phyloP scores from a whole-genome alignment of 495 filamentous ascomycete genomes.

The Aspergillus homomorphus region DNA sequence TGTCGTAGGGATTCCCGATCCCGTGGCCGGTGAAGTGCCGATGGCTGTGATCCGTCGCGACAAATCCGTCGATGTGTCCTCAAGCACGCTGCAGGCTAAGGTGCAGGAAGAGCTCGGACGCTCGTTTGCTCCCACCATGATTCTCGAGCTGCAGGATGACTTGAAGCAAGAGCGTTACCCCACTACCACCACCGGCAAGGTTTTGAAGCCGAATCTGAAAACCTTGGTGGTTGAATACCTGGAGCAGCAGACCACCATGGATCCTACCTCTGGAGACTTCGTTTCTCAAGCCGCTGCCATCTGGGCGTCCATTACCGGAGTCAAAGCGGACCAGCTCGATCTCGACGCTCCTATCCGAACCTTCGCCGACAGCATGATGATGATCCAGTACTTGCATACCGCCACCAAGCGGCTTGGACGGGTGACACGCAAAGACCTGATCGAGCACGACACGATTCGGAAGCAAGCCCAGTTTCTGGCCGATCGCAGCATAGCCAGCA shows the following conservation, averaged over 20 bases:
- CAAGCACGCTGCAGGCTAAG: constrained; percentile 20
- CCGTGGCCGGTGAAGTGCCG: constrained; percentile 14
- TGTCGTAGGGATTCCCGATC: constrained; percentile 14
- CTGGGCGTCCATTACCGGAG: not conserved
- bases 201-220: constrained; percentile 29
- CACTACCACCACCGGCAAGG: constrained; percentile 37
- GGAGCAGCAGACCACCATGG: not conserved
- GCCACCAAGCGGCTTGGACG: not conserved
- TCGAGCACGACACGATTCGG: constrained; percentile 5
- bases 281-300: not conserved
- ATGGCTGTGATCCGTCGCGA: constrained; percentile 18
- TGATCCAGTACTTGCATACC: constrained; percentile 16
- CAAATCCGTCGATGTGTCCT: not conserved
- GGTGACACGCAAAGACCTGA: not conserved
- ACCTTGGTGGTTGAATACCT: constrained; percentile 18
- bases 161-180: constrained; percentile 32
- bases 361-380: constrained; percentile 20
- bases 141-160: constrained; percentile 29
- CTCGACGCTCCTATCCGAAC: constrained; percentile 9
- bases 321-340: constrained; percentile 1
- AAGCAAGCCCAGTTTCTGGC: constrained; percentile 5
- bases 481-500: not conserved
- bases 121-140: constrained; percentile 26
- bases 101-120: constrained; percentile 27
- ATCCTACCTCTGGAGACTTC: not conserved